Evolutionary conservation across 768 basidiomycete species (phyloP).

Genomic region (Coprinellus aureogranulatus): DNA sequence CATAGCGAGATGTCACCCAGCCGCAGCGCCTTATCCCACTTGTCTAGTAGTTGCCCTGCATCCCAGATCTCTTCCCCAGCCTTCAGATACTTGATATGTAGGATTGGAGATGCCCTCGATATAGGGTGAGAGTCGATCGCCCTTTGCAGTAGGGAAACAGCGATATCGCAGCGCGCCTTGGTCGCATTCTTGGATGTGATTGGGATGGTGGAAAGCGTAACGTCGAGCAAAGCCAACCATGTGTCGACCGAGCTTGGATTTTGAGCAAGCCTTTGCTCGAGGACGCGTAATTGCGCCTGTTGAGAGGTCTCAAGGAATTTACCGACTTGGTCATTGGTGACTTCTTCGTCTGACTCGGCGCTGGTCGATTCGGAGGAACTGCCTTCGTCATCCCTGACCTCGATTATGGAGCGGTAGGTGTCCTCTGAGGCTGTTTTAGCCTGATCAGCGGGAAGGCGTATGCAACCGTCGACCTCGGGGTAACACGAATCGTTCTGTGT

Average conservation of each 20-base stretch:
- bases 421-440: conserved; percentile 28
- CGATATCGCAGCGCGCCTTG: conserved; percentile 67
- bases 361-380: conserved; percentile 32
- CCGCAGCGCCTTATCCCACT: conserved; percentile 70
- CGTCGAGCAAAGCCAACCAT: conserved; percentile 66
- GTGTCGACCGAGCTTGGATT: conserved; percentile 52
- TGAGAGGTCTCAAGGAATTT: conserved; percentile 44
- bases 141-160: conserved; percentile 63
- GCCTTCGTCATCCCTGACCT: conserved; percentile 19
- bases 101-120: conserved; percentile 45
- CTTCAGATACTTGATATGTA: conserved; percentile 65
- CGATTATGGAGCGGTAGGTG: conserved; percentile 52
- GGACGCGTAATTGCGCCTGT: conserved; percentile 54
- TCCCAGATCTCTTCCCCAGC: conserved; percentile 75
- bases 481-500: conserved; percentile 43
- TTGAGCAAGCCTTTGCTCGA: conserved; percentile 53
- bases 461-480: conserved; percentile 65
- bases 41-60: conserved; percentile 47
- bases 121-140: conserved; percentile 56
- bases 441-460: conserved; percentile 52
- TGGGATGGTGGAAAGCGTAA: conserved; percentile 63
- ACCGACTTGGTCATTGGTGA: conserved; percentile 18
- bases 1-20: conserved; percentile 57
- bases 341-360: conserved; percentile 36
- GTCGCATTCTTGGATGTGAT: conserved; percentile 63